phyloP scores from a whole-genome alignment of 805 yeast genomes.

The Kodamaea hsintzibuensis region DNA sequence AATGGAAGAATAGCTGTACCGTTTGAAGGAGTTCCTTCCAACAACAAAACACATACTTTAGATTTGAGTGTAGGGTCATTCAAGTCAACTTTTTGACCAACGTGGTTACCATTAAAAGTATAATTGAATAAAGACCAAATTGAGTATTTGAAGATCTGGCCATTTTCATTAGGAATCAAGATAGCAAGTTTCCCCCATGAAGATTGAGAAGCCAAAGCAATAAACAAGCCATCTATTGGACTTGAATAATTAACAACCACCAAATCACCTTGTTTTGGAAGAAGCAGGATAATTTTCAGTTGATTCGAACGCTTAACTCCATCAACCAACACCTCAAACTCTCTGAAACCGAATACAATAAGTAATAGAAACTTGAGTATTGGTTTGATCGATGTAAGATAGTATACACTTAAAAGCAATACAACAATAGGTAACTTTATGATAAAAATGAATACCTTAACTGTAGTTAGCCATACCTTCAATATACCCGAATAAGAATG shows the following conservation, averaged over 20 bases:
- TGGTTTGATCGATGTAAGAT: slow-evolving; percentile 20
- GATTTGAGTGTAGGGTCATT: slow-evolving; percentile 19
- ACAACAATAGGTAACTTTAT: slow-evolving; percentile 33
- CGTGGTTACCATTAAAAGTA: slow-evolving; percentile 17
- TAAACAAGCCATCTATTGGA: slow-evolving; percentile 56
- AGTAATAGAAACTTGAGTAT: slow-evolving; percentile 22
- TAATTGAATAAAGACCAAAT: slow-evolving; percentile 28
- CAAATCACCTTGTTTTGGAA: slow-evolving; percentile 48
- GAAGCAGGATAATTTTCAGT: slow-evolving; percentile 27
- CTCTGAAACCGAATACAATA: slow-evolving; percentile 37
- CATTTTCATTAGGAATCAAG: slow-evolving; percentile 41
- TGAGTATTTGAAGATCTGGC: slow-evolving; percentile 29
- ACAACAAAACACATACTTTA: slow-evolving; percentile 55
- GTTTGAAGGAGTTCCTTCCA: slow-evolving; percentile 86
- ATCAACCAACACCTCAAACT: slow-evolving; percentile 43
- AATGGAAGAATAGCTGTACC: slow-evolving; percentile 74
- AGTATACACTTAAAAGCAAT: slow-evolving; percentile 26
- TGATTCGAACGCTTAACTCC: slow-evolving; percentile 49
- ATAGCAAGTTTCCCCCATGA: slow-evolving; percentile 29
- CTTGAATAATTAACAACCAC: slow-evolving; percentile 58
- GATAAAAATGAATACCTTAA: slow-evolving; percentile 15
- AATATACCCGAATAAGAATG: slow-evolving; percentile 2
- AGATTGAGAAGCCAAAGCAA: slow-evolving; percentile 20
- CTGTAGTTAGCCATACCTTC: slow-evolving; percentile 9
- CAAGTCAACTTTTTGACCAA: slow-evolving; percentile 22